Evolutionary conservation across 768 basidiomycete species (phyloP), one percentile per base, ranked within the genome.

Genomic region (Coprinopsis cinerea): DNA sequence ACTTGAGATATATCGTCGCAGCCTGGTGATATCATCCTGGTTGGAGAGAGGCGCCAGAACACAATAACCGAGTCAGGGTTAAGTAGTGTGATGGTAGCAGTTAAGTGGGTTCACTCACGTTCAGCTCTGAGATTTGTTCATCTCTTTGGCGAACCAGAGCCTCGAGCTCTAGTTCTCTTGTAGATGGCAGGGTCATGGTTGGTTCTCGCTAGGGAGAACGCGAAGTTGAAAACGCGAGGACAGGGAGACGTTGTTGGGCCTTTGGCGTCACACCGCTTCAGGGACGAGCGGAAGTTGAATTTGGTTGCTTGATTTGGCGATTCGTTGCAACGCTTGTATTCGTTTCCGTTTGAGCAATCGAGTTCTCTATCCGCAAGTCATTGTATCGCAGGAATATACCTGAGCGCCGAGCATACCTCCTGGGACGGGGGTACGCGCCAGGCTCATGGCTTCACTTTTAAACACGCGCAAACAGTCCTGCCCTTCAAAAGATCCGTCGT

Each of bases 161-260:
- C 67, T 92, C 91, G 35, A 92, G 81, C 64, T 91, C 87, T 53
- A 89, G 72, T 67, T 92, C 88, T 64, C 89, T 76, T 46, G 79
- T 67, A 39, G 83, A 77, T 18, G 89, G 90, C 27, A 88, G 67
- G 53, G 81, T 78, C 85, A 88, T 88, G 61, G 52, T 37, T 36
- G 34, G 20, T 44, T 23, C 44, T 37, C 20, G 13, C 44, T 42
- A 45, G 32, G n/a, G 56, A 46, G 48, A 42, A 46, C 48, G 45
- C 17, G 41, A 42, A 53, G 44, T 47, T 23, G 46, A 47, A 48
- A 44, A 43, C 43, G 48, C 28, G 37, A 48, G 14, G 5, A 22
- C 9, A 41, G 42, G 28, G n/a, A 30, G 42, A 34, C 17, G 30
- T 24, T 24, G 4, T n/a, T n/a, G n/a, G n/a, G n/a, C n/a, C n/a